Evolutionary conservation across 768 basidiomycete species (phyloP), one percentile per base, ranked within the genome.

Genomic region (Psilocybe cubensis): DNA sequence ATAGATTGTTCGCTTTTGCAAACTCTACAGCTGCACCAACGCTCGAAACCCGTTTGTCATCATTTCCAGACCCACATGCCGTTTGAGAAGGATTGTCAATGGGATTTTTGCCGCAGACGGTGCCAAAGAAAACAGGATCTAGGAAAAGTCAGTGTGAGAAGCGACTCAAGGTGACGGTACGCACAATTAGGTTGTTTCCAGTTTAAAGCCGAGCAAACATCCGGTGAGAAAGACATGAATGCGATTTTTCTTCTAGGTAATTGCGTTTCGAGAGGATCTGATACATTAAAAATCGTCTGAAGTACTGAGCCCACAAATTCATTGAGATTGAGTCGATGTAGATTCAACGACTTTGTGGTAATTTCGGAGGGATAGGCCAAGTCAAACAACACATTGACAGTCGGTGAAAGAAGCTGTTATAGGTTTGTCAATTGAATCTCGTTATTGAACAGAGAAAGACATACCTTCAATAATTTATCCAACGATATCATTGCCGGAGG

Each of bases 161-260:
- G 11, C 12, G 20, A n/a, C 42, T 14, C 54, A 42, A 25, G 58
- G 57, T 44, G 24, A 51, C 60, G 35, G 2, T 31, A 73, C 86
- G 73, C 75, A 94, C 96, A 98, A 72, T 98, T 98, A 11, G 96
- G 96, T 73, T 99, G 96, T 73, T 99, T 99, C 97, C 96, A 98
- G 67, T 99, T 98, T 54, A 98, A 73, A 14, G 92, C 88, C 7
- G 92, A 86, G 72, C 94, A 96, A 0, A 94, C 84, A 68, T 92
- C 88, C 8, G 96, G 92, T 46, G 90, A 89, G 71, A 92, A 98
- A 5, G 94, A 96, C 35, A 89, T 88, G 69, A 99, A 94, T n/a
- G 94, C 85, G 58, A 98, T 85, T 63, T 89, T 89, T 48, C 95
- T 81, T 54, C 90, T 86, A 47, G 77, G 76, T 56, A 77, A 73